Evolutionary conservation across 176 grass and related monocot genomes (phyloP).

Genomic region (Avena insularis): DNA sequence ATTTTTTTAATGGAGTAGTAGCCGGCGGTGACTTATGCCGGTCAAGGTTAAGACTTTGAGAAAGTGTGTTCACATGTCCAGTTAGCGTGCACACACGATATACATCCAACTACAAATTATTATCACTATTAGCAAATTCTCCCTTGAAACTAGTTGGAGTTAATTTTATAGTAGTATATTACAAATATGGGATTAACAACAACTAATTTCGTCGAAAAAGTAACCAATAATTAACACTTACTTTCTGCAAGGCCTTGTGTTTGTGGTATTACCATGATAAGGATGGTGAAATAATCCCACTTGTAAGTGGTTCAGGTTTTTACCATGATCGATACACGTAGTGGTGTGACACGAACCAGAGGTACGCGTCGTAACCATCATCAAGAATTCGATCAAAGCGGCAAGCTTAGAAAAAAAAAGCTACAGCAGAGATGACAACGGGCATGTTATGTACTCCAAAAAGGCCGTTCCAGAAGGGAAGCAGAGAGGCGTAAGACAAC

Average conservation of each 20-base stretch:
- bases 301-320: not conserved
- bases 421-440: not conserved
- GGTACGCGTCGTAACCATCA: not conserved
- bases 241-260: not conserved
- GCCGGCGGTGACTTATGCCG: not conserved
- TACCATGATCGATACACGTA: not conserved
- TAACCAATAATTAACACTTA: not conserved
- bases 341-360: not conserved
- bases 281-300: not conserved
- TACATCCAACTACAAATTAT: not conserved
- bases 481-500: not conserved
- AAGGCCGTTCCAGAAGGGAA: not conserved
- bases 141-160: not conserved
- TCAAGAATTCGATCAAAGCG: not conserved
- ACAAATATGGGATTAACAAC: not conserved
- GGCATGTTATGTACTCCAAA: not conserved
- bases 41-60: not conserved
- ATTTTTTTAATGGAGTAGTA: not conserved
- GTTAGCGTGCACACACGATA: not conserved
- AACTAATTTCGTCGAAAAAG: not conserved
- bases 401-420: not conserved
- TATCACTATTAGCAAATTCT: not conserved
- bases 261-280: not conserved
- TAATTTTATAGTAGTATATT: no score
- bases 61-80: not conserved